Evolutionary conservation across 2,329 filamentous ascomycete species (phyloP).

Genomic region (Epichloe scottii): DNA sequence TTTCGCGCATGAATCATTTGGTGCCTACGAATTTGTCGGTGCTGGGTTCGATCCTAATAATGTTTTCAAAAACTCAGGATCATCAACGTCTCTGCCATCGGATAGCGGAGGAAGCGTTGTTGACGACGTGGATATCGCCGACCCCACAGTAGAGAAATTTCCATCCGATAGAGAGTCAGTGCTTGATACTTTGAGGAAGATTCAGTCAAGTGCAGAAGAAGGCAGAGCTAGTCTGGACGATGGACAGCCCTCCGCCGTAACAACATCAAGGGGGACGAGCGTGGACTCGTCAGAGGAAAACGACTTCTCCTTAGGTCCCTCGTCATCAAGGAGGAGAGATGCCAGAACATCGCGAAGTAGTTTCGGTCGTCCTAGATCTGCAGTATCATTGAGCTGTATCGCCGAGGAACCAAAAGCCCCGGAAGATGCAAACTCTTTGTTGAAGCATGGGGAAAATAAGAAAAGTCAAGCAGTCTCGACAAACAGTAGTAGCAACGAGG

Average conservation of each 20-base stretch:
- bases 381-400: conserved; percentile 33
- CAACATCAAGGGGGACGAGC: conserved; percentile 21
- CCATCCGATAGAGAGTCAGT: conserved; percentile 33
- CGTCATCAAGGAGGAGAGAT: conserved; percentile 19
- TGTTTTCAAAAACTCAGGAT: conserved; percentile 10
- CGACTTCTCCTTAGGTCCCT: conserved; percentile 21
- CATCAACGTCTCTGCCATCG: conserved; percentile 8
- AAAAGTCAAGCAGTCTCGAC: background rate
- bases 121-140: conserved; percentile 25
- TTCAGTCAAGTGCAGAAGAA: conserved; percentile 31
- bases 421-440: background rate
- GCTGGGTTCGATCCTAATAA: conserved; percentile 19
- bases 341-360: conserved; percentile 21
- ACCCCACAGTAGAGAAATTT: conserved; percentile 36
- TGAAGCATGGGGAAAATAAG: background rate
- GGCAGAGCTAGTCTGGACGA: conserved; percentile 26
- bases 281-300: conserved; percentile 26
- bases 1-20: conserved; percentile 35
- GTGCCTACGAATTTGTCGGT: conserved; percentile 25
- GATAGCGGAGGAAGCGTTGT: conserved; percentile 9
- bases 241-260: conserved; percentile 22
- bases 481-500: background rate
- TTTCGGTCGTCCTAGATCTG: conserved; percentile 23
- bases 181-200: conserved; percentile 31
- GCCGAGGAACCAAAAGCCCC: conserved; percentile 28